Evolutionary conservation across 2,329 filamentous ascomycete genomes (phyloP).

Genomic region (Aschersonia sp.): DNA sequence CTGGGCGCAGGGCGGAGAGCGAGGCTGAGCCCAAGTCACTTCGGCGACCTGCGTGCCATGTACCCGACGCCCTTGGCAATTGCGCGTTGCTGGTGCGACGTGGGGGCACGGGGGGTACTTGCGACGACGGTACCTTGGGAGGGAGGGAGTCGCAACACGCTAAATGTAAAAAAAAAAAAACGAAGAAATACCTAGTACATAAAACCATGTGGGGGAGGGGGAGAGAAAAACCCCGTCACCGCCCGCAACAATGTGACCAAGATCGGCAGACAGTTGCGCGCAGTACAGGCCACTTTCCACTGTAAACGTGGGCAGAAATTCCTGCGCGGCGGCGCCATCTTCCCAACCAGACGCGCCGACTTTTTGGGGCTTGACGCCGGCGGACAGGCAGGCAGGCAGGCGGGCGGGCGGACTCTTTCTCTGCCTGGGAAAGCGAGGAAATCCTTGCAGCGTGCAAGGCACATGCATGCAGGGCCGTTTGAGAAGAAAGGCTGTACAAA

Average conservation of each 20-base stretch:
- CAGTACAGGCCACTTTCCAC: neutral
- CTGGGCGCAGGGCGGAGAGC: no score
- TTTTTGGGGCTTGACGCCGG: neutral
- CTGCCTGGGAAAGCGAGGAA: neutral
- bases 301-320: neutral
- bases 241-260: neutral
- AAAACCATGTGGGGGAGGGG: no score
- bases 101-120: no score
- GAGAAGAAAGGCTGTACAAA: neutral
- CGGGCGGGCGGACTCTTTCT: no score
- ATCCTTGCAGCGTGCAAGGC: neutral
- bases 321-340: neutral
- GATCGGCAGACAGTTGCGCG: neutral
- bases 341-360: neutral
- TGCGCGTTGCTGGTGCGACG: no score
- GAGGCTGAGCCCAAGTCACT: no score
- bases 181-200: neutral
- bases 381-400: no score
- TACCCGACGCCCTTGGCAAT: no score
- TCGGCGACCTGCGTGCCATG: no score
- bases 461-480: neutral
- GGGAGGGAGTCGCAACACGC: no score
- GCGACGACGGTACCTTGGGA: no score
- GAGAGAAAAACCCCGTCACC: neutral
- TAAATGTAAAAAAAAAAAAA: neutral